phyloP scores from a whole-genome alignment of 148 eudicot genomes.

The Polygonum maritimum region DNA sequence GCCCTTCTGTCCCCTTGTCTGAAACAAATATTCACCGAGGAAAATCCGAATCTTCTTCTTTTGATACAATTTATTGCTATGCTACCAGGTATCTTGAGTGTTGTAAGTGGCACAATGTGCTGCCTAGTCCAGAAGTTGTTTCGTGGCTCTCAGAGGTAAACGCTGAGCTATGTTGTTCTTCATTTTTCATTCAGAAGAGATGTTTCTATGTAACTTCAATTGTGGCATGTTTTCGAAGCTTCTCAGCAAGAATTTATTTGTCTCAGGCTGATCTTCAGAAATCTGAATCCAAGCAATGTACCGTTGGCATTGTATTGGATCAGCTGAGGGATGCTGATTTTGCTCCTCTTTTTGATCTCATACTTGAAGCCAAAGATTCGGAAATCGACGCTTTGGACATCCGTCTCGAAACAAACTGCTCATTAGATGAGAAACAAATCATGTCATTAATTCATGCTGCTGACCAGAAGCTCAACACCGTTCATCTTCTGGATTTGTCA shows the following conservation, averaged over 20 bases:
- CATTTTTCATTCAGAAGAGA: not conserved
- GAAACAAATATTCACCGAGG: not conserved
- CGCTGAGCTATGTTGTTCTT: not conserved
- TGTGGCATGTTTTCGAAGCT: not conserved
- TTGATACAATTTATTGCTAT: not conserved
- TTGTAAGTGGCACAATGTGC: slow-evolving; percentile 40
- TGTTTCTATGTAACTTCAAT: too few species aligned
- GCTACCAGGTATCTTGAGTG: slow-evolving; percentile 35
- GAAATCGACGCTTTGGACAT: slow-evolving; percentile 34
- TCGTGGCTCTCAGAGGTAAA: slow-evolving; percentile 40
- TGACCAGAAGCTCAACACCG: slow-evolving; percentile 35
- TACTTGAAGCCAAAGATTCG: slow-evolving; percentile 17
- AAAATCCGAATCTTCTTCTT: not conserved
- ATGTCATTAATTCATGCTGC: slow-evolving; percentile 35
- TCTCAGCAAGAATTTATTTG: not conserved
- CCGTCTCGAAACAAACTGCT: slow-evolving; percentile 24
- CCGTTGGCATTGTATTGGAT: slow-evolving; percentile 26
- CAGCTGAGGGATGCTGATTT: slow-evolving; percentile 38
- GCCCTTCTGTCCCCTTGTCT: not conserved
- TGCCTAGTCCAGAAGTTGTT: slow-evolving; percentile 32
- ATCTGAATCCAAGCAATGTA: slow-evolving; percentile 21
- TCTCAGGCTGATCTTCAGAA: slow-evolving; percentile 42
- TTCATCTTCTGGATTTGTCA: slow-evolving; percentile 38
- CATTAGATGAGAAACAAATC: slow-evolving; percentile 31
- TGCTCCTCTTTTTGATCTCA: slow-evolving; percentile 35